Percentiles rank a stretch among this genome's conserved stretches.
These are phyloP conservation scores for Fomitopsis pulvina DNA, from an alignment of 768 basidiomycete genomes.

Conservation along the genomic window DNA sequence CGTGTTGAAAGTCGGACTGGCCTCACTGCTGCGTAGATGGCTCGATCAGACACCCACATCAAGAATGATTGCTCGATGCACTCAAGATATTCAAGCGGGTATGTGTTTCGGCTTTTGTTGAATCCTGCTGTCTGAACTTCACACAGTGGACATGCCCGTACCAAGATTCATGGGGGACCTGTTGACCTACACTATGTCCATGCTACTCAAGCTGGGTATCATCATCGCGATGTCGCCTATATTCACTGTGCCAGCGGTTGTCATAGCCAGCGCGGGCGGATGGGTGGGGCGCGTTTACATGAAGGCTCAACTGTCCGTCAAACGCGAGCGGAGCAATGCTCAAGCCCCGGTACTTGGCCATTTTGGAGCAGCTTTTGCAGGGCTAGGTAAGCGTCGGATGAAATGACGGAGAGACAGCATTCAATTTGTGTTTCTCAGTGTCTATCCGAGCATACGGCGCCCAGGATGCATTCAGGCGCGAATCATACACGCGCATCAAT, in stretches of 20 bases:
- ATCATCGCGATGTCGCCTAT: constrained; percentile 34
- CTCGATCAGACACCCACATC: constrained; percentile 45
- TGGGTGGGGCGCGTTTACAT: constrained; percentile 47
- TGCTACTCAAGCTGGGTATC: constrained; percentile 30
- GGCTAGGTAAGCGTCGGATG: constrained; percentile 29
- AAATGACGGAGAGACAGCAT: constrained; percentile 24
- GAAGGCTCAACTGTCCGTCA: constrained; percentile 49
- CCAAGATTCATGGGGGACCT: background rate
- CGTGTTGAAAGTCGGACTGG: background rate
- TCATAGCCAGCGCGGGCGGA: constrained; percentile 31
- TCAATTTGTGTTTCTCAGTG: constrained; percentile 31
- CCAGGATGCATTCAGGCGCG: constrained; percentile 34
- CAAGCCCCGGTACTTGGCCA: constrained; percentile 45
- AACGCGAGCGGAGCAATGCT: constrained; percentile 49
- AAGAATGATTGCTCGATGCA: constrained; percentile 60
- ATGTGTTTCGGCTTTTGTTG: background rate
- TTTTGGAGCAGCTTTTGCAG: constrained; percentile 48
- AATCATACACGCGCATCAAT: constrained; percentile 41
- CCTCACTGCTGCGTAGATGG: constrained; percentile 28
- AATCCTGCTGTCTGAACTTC: background rate
- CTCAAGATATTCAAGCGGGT: constrained; percentile 50
- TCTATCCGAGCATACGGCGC: constrained; percentile 56
- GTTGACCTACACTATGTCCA: constrained; percentile 20
- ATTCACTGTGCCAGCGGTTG: constrained; percentile 34
- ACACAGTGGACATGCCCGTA: background rate